Percentiles rank a stretch among this genome's conserved stretches.
phyloP scores from a whole-genome alignment of 1,139 yeast species.

The Diutina mesorugosa region DNA sequence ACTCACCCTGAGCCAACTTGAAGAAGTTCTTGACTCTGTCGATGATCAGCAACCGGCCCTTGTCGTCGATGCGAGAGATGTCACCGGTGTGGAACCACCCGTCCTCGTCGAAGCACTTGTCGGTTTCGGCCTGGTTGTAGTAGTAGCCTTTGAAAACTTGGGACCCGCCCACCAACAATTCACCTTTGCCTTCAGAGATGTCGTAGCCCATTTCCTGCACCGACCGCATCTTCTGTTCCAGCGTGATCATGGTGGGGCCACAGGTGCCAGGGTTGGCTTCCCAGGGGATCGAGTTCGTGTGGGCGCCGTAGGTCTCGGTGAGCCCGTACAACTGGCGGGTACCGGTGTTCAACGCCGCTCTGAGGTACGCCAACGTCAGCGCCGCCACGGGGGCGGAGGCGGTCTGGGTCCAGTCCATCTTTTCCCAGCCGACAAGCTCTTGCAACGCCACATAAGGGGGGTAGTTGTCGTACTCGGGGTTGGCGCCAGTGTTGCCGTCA shows the following conservation, averaged over 20 bases:
- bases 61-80: conserved; percentile 7
- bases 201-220: conserved; percentile 1
- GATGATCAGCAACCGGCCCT: conserved; percentile 7
- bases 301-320: conserved; percentile 11
- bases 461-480: conserved; percentile 5
- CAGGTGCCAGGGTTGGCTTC: conserved; percentile 11
- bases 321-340: conserved; percentile 11
- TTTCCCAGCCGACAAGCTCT: conserved; percentile 10
- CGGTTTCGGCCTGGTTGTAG: conserved; percentile 27
- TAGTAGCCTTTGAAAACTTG: conserved; percentile 25
- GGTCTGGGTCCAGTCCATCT: conserved; percentile 11
- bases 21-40: conserved; percentile 10
- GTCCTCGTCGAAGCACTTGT: conserved; percentile 16
- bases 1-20: conserved; percentile 10
- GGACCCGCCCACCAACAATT: conserved; percentile 25
- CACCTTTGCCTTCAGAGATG: conserved; percentile 15
- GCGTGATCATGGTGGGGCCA: conserved; percentile 7
- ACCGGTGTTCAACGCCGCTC: conserved; percentile 11
- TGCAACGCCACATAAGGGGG: conserved; percentile 7
- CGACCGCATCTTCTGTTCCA: background rate
- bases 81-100: conserved; percentile 10
- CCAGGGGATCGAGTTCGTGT: conserved; percentile 6
- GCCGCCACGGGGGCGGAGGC: conserved; percentile 13
- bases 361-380: conserved; percentile 9
- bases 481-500: conserved; percentile 6